Evolutionary conservation across 805 yeast genomes (phyloP), one percentile per base, ranked within the genome.

Genomic region (Pichia deserticola): DNA sequence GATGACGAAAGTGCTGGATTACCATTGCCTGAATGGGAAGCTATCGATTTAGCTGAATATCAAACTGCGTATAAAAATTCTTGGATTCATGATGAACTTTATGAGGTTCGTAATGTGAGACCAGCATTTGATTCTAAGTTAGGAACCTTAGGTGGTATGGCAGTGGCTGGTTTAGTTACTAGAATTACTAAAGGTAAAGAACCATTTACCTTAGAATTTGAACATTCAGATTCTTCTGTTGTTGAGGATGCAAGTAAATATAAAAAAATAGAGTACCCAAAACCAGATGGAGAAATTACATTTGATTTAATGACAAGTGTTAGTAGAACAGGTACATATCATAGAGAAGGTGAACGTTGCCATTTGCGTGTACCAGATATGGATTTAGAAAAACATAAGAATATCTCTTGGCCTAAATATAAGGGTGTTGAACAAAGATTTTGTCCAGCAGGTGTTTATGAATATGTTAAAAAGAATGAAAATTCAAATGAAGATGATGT

Each of bases 361-460:
- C 99, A 93, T 70, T 74, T 93, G 60, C 71, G 93, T 57, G 60
- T 79, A n/a, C 77, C 80, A 10, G 73, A 76, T 10, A 88, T 84
- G 64, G 82, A 84, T 59, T 62, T 77, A 57, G 71, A 76, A 29
- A 72, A 76, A 56, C 97, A 92, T 66, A 80, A 95, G 0, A 74
- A 76, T 39, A 69, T 65, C 12, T 71, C 89, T 29, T 93, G 78
- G 69, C 89, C 92, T 11, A 80, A 75, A 56, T 93, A 72, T 71
- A 73, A 86, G 65, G 99, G 99, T 25, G 75, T 93, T 25, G 99
- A 93, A 67, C 83, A 81, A 61, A 74, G 95, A 54, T 93, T 93
- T 73, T 93, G 99, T 62, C 99, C 99, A 4, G 99, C 99, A 27
- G 99, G 99, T 28, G 99, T 93, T 11, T 93, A 93, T 67, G 99